Evolutionary conservation across 805 yeast species (phyloP).

Genomic region (Vanderwaltozyma polyspora): DNA sequence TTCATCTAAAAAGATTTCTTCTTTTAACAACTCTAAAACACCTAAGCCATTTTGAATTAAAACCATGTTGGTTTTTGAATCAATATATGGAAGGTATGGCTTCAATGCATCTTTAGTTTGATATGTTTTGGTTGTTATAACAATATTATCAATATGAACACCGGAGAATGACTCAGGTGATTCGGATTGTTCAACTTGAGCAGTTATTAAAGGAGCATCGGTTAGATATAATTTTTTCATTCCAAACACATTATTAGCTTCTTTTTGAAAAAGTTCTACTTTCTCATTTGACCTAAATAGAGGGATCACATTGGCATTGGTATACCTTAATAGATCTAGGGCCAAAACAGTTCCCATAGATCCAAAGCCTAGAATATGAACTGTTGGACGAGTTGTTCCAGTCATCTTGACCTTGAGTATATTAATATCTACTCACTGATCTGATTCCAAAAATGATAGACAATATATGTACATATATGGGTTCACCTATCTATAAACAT

Average conservation of each 20-base stretch:
- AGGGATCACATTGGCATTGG: conserved; percentile 21
- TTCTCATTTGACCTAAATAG: conserved; percentile 21
- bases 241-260: conserved; percentile 11
- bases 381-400: conserved; percentile 7
- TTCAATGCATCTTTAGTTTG: conserved; percentile 54
- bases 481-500: too few relatives aligned
- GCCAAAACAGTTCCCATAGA: conserved; percentile 26
- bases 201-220: conserved; percentile 6
- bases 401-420: too few relatives aligned
- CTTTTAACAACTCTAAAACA: conserved; percentile 45
- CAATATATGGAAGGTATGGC: conserved; percentile 41
- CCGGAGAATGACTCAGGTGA: conserved; percentile 4
- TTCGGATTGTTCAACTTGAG: conserved; percentile 4
- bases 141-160: conserved; percentile 38
- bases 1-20: conserved; percentile 42
- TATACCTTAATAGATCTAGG: conserved; percentile 15
- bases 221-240: conserved; percentile 15
- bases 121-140: conserved; percentile 72
- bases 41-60: conserved; percentile 90
- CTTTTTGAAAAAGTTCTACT: conserved; percentile 11
- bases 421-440: too few relatives aligned
- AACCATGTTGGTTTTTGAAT: conserved; percentile 45
- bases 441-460: too few relatives aligned
- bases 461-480: too few relatives aligned
- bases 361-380: conserved; percentile 26